A percentile compares a stretch with the other conserved stretches of the same genome.
Evolutionary conservation across 352 stramenopile genomes (phyloP).

Genomic region (Elongisporangium senticosum): DNA sequence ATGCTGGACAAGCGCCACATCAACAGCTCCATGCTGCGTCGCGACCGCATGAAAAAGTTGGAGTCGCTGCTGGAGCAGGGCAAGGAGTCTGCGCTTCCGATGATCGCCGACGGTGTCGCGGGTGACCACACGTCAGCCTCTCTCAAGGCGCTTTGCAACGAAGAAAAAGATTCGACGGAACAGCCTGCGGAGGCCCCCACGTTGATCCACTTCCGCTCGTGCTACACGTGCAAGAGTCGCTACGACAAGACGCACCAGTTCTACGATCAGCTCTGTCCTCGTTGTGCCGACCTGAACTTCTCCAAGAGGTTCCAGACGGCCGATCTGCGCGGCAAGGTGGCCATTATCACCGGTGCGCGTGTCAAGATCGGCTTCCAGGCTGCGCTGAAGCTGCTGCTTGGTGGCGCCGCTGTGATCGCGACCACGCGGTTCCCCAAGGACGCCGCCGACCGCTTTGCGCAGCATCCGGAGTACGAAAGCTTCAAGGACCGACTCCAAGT

Average conservation of each 20-base stretch:
- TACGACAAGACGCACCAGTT: slow-evolving; percentile 96
- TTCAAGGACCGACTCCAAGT: slow-evolving; percentile 94
- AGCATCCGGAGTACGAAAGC: slow-evolving; percentile 89
- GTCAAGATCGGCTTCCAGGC: slow-evolving; percentile 98
- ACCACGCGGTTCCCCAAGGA: slow-evolving; percentile 95
- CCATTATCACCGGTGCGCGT: slow-evolving; percentile 92
- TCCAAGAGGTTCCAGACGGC: slow-evolving; percentile 91
- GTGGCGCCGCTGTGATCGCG: slow-evolving; percentile 90
- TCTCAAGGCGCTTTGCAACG: slow-evolving; percentile 54
- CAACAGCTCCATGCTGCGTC: slow-evolving; percentile 86
- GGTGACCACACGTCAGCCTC: slow-evolving; percentile 45
- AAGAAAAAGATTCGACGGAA: slow-evolving; percentile 42
- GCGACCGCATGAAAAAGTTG: slow-evolving; percentile 89
- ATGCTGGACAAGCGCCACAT: slow-evolving; percentile 93
- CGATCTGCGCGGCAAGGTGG: slow-evolving; percentile 87
- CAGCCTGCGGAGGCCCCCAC: slow-evolving; percentile 53
- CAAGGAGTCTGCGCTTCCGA: slow-evolving; percentile 60
- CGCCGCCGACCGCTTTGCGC: slow-evolving; percentile 85
- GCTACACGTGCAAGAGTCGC: slow-evolving; percentile 94
- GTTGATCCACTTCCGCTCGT: slow-evolving; percentile 87
- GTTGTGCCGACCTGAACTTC: slow-evolving; percentile 93
- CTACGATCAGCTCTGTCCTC: slow-evolving; percentile 93
- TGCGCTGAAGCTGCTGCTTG: slow-evolving; percentile 91
- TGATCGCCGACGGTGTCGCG: slow-evolving; percentile 91
- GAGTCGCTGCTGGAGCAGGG: slow-evolving; percentile 85